Conservation (phyloP, 2,329 filamentous ascomycete species). For the Fusarium secorum region DNA sequence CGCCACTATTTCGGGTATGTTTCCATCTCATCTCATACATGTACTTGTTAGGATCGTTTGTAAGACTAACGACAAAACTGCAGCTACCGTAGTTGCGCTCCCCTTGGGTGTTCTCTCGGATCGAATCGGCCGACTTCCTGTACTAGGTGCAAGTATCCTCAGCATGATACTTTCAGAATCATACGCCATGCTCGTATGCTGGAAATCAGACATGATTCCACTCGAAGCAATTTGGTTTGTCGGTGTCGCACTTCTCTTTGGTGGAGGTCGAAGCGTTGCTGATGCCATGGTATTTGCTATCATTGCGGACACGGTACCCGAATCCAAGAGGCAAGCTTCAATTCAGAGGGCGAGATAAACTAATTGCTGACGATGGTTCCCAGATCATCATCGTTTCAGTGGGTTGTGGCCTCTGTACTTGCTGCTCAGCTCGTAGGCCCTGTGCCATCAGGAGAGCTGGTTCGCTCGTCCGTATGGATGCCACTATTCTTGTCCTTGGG, state of each 20-base stretch:
- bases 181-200: slow-evolving; percentile 33
- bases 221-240: slow-evolving; percentile 38
- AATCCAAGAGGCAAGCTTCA: slow-evolving; percentile 23
- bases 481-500: slow-evolving; percentile 33
- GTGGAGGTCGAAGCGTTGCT: slow-evolving; percentile 38
- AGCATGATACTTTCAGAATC: slow-evolving; percentile 37
- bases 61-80: not conserved
- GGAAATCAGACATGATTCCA: slow-evolving; percentile 30
- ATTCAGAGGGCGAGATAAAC: not conserved
- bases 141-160: slow-evolving; percentile 37
- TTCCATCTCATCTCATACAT: not conserved
- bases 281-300: slow-evolving; percentile 44
- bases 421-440: slow-evolving; percentile 32
- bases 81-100: slow-evolving; percentile 36
- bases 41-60: not conserved
- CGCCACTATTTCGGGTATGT: slow-evolving; percentile 27
- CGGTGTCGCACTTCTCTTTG: slow-evolving; percentile 34
- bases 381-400: slow-evolving; percentile 41
- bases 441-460: slow-evolving; percentile 25
- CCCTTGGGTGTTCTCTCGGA: slow-evolving; percentile 38
- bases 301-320: slow-evolving; percentile 31
- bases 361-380: not conserved
- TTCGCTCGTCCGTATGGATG: slow-evolving; percentile 29
- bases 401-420: slow-evolving; percentile 34
- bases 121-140: slow-evolving; percentile 35